A percentile compares a stretch with the other conserved stretches of the same genome.
Evolutionary conservation across 106 monocot genomes (phyloP).

Genomic region (Dendrobium huoshanense): DNA sequence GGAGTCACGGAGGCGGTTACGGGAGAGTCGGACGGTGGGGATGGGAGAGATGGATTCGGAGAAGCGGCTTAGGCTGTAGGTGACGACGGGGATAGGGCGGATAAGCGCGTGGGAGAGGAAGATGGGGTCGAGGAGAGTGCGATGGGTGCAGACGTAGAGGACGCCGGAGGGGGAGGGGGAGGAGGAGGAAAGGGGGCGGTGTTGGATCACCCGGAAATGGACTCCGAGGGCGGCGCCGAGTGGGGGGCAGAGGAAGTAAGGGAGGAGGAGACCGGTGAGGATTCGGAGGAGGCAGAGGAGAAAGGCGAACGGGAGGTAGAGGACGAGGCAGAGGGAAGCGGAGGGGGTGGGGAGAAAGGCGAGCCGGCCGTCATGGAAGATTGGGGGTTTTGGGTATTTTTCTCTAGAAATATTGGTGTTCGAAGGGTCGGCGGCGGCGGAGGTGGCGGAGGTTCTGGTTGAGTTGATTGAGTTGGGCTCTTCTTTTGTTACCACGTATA

Average conservation of each 20-base stretch:
- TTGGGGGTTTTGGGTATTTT: constrained; percentile 58
- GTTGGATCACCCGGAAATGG: constrained; percentile 8
- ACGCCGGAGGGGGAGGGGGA: constrained; percentile 1
- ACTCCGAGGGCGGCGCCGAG: constrained; percentile 34
- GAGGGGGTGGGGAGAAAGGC: constrained; percentile 67
- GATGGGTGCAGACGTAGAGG: constrained; percentile 65
- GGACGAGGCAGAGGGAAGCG: constrained; percentile 35
- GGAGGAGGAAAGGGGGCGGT: background rate
- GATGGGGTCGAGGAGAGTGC: constrained; percentile 72
- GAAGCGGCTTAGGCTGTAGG: constrained; percentile 75
- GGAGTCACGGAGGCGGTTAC: constrained; percentile 44
- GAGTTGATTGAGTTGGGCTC: constrained; percentile 1
- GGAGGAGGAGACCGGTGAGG: constrained; percentile 31
- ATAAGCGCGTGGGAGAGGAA: constrained; percentile 35
- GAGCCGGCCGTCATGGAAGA: constrained; percentile 84
- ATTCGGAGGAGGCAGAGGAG: constrained; percentile 28
- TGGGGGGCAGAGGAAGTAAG: constrained; percentile 24
- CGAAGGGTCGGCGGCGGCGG: background rate
- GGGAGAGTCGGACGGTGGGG: constrained; percentile 49
- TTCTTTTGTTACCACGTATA: constrained; percentile 40
- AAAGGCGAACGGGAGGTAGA: constrained; percentile 60
- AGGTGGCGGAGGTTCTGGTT: background rate
- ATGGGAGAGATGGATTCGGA: constrained; percentile 68
- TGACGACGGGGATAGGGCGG: constrained; percentile 58
- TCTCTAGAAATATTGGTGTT: constrained; percentile 21